Base-by-base conservation (phyloP, 1,139 yeast species). In the Scheffersomyces insectosa region DNA sequence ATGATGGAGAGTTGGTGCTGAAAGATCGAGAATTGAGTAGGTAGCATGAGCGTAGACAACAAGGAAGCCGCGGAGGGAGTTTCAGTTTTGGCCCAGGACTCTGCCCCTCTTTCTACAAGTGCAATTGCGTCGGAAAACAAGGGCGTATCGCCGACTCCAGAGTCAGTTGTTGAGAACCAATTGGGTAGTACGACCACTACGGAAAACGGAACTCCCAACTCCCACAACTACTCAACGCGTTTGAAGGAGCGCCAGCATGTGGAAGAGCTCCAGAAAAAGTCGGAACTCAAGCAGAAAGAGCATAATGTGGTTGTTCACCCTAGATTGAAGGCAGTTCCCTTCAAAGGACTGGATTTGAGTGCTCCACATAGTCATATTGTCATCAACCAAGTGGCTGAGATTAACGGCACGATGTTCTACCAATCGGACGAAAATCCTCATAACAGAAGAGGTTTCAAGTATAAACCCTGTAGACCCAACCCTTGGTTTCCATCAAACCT, bases 361-460 rank as follows among this genome's bases (percentile, higher is more conserved):
- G 36, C 39, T 7, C 29, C 46, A 2, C 50, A 49, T 3, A 47
- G 39, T 30, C 51, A 28, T 34, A 27, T 44, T 1, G 41, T 50
- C 5, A 38, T 39, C 25, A 43, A 32, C 14, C 45, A 45, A 8
- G 47, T 37, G 20, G 42, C 45, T 23, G 39, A 49, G 16, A 45
- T 51, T 27, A 47, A 55, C 9, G 61, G 52, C 13, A 52, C 57
- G 4, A 59, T 57, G 8, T 77, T 82, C 52, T 77, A 62, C 51
- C 66, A 69, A 30, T 72, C 80, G 12, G 96, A 88, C 33, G 97
- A 90, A 45, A 80, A 82, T 42, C 97, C 97, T 0, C 70, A 80
- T 50, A 89, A 89, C 61, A 77, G 83, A 52, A 69, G 95, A 42
- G 95, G 96, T 1, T 93, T 85, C 68, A 82, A 89, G 49, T 93